phyloP scores from a whole-genome alignment of 2,329 filamentous ascomycete species.

The Karstenula rhodostoma region DNA sequence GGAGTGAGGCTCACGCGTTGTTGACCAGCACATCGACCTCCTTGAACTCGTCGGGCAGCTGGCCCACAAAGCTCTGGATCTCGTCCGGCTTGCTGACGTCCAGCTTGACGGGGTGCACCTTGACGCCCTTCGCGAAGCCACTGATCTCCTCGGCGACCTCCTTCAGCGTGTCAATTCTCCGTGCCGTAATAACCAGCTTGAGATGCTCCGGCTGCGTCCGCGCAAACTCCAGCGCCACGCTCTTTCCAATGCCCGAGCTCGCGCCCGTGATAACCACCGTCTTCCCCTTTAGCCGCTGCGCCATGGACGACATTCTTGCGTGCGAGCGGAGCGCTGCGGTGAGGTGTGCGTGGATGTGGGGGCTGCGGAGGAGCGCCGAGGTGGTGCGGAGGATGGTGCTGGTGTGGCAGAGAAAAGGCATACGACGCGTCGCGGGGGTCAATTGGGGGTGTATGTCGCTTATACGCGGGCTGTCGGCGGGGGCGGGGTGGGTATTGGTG shows the following conservation, averaged over 20 bases:
- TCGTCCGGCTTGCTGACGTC: constrained; percentile 85
- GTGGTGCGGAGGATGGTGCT: constrained; percentile 23
- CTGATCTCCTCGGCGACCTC: constrained; percentile 79
- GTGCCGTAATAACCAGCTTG: constrained; percentile 87
- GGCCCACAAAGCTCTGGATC: constrained; percentile 74
- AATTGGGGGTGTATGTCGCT: constrained; percentile 3
- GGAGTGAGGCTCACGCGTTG: constrained; percentile 73
- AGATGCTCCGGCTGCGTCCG: constrained; percentile 80
- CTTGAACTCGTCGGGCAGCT: constrained; percentile 81
- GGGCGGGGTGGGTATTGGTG: constrained; percentile 1
- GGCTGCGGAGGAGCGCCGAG: constrained; percentile 19
- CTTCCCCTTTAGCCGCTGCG: constrained; percentile 89
- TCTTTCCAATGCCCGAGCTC: constrained; percentile 87
- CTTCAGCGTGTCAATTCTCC: constrained; percentile 79
- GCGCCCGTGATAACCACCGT: constrained; percentile 92
- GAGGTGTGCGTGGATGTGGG: constrained; percentile 22
- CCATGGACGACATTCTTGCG: constrained; percentile 69
- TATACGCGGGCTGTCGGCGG: neutral
- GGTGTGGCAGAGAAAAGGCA: constrained; percentile 28
- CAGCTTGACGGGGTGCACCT: constrained; percentile 82
- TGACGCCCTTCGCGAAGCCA: constrained; percentile 74
- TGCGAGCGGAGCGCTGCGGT: constrained; percentile 24
- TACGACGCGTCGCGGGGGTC: constrained; percentile 24
- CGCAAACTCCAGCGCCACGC: constrained; percentile 90
- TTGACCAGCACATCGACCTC: constrained; percentile 91